A percentile compares a stretch with the other conserved stretches of the same genome.
Conservation (phyloP, 768 basidiomycete genomes). For the Suillus occidentalis region DNA sequence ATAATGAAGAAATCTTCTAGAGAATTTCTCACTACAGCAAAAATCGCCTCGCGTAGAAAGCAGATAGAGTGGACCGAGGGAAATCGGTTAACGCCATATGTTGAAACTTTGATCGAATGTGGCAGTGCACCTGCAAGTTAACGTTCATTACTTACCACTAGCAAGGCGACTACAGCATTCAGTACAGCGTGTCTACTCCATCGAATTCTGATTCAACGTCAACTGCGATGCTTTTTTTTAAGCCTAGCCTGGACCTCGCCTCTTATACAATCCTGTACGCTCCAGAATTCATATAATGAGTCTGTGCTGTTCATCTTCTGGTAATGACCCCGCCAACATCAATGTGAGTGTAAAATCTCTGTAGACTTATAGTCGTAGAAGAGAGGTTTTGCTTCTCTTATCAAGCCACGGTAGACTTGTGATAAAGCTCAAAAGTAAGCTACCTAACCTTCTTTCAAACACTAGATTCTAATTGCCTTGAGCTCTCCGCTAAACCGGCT, state of each 20-base stretch:
- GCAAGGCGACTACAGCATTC: not conserved
- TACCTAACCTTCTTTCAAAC: no score
- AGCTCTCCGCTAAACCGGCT: no score
- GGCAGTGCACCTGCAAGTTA: constrained; percentile 2
- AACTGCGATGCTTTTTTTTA: not conserved
- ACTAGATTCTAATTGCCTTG: not conserved
- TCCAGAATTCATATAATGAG: not conserved
- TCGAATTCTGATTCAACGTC: not conserved
- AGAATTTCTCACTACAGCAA: not conserved
- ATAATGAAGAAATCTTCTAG: no score
- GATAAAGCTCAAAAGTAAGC: not conserved
- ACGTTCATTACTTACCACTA: not conserved
- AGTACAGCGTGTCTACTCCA: not conserved
- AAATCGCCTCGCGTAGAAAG: constrained; percentile 1
- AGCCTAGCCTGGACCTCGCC: not conserved
- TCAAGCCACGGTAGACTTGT: not conserved
- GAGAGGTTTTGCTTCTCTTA: no score
- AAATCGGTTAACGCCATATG: not conserved
- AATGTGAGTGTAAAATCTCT: not conserved
- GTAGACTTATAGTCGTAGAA: no score
- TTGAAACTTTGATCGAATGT: not conserved
- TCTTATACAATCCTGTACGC: not conserved
- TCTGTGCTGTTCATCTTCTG: not conserved
- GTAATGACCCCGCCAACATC: not conserved
- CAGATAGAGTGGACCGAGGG: constrained; percentile 6